Conservation (phyloP, 2,329 filamentous ascomycete genomes). For the Stachybotrys chartarum region DNA sequence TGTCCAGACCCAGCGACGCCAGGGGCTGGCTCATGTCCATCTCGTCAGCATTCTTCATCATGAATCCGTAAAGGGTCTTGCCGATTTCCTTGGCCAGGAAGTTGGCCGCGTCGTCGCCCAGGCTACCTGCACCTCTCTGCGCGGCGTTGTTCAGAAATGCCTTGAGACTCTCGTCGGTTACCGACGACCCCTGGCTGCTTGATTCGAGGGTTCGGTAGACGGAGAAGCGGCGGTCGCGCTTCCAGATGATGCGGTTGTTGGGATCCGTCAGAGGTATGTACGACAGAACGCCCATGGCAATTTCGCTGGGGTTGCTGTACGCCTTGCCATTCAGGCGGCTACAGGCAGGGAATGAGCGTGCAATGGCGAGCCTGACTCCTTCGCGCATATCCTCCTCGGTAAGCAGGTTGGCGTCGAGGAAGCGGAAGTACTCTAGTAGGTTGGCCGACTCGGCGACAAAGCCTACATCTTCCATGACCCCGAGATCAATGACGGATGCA, state of each 20-base stretch:
- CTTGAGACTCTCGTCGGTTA: too few species aligned
- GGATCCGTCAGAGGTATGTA: constrained; percentile 2
- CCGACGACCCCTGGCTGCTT: too few species aligned
- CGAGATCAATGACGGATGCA: constrained; percentile 5
- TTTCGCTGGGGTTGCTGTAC: constrained; percentile 1
- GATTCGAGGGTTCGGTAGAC: background rate
- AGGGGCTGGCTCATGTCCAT: background rate
- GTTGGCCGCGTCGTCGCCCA: background rate
- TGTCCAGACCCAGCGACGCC: constrained; percentile 1
- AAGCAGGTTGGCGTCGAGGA: background rate
- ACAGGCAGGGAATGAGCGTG: background rate
- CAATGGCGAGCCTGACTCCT: background rate
- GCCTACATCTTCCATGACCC: constrained; percentile 6
- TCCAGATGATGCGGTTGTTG: background rate
- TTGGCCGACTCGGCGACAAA: background rate
- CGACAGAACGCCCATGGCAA: constrained; percentile 4
- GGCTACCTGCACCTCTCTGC: too few species aligned
- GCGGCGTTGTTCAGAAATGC: too few species aligned
- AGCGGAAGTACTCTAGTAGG: background rate
- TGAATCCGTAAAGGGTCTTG: background rate
- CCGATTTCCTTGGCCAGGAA: background rate
- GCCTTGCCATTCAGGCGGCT: background rate
- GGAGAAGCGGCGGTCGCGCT: constrained; percentile 3
- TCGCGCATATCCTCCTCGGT: constrained; percentile 1
- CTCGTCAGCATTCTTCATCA: background rate